These are phyloP conservation scores for Chytriomyces hyalinus DNA, from an alignment of 192 early-diverging fungal species.

Conservation along the genomic window DNA sequence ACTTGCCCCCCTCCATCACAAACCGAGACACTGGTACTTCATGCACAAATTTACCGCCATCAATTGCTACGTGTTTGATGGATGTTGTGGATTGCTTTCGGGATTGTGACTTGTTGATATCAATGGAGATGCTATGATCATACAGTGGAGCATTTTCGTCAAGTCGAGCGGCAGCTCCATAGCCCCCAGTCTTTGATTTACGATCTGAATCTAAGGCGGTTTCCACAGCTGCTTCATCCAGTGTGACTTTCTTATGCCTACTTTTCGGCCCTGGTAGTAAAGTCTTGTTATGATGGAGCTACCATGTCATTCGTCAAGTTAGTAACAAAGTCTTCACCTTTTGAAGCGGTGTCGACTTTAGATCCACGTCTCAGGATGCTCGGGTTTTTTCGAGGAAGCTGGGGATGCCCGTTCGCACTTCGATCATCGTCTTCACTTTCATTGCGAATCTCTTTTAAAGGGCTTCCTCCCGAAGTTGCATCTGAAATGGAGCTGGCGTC, in stretches of 20 bases:
- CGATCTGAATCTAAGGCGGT: too few species aligned
- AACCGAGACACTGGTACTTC: conserved; percentile 50
- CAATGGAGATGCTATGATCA: background rate
- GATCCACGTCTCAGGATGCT: background rate
- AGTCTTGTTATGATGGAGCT: too few species aligned
- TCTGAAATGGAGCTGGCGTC: too few species aligned
- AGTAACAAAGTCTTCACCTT: too few species aligned
- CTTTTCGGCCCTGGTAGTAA: too few species aligned
- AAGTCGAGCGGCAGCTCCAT: background rate
- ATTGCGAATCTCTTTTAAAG: background rate
- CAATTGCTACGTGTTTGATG: conserved; percentile 33
- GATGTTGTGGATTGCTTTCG: conserved; percentile 2
- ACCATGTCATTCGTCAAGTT: too few species aligned
- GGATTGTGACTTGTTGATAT: background rate
- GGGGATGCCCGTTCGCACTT: background rate
- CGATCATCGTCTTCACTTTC: background rate
- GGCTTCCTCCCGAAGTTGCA: too few species aligned
- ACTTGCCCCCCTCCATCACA: conserved; percentile 41
- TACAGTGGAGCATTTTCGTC: background rate
- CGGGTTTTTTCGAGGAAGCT: background rate
- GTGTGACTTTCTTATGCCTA: too few species aligned
- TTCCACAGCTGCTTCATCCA: too few species aligned
- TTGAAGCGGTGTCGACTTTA: background rate
- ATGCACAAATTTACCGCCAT: conserved; percentile 52
- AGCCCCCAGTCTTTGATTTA: background rate